A percentile compares a stretch with the other conserved stretches of the same genome.
phyloP scores from a whole-genome alignment of 805 yeast genomes.

The Metschnikowia orientalis region DNA sequence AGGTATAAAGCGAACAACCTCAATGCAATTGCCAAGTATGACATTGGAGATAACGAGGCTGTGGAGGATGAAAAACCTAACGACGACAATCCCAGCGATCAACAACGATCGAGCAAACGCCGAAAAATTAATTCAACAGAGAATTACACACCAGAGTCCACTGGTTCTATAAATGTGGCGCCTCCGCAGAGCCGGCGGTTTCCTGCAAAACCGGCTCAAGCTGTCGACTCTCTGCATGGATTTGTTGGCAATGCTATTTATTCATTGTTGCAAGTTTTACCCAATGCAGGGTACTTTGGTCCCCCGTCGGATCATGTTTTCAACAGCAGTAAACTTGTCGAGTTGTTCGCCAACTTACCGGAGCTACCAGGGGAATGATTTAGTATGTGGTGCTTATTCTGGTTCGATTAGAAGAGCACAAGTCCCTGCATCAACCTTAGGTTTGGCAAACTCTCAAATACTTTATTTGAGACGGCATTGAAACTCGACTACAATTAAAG shows the following conservation, averaged over 20 bases:
- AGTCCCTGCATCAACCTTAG: too few species aligned
- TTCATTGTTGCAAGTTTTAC: slow-evolving; percentile 53
- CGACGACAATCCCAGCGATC: slow-evolving; percentile 14
- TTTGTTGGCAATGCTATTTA: slow-evolving; percentile 32
- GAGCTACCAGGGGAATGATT: slow-evolving; percentile 20
- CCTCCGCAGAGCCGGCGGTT: background rate
- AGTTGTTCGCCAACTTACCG: slow-evolving; percentile 31
- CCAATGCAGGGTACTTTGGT: slow-evolving; percentile 55
- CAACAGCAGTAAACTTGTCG: slow-evolving; percentile 50
- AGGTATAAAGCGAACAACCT: slow-evolving; percentile 35
- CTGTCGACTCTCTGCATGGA: slow-evolving; percentile 16
- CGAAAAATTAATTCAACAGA: slow-evolving; percentile 4
- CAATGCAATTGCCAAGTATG: slow-evolving; percentile 36
- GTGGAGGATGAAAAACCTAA: slow-evolving; percentile 10
- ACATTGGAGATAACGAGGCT: slow-evolving; percentile 24
- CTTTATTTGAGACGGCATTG: too few species aligned
- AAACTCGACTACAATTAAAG: too few species aligned
- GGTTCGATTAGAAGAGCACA: too few species aligned
- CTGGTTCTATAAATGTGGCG: slow-evolving; percentile 2
- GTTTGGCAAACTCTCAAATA: too few species aligned
- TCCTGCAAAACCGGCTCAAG: slow-evolving; percentile 7
- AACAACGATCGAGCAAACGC: slow-evolving; percentile 8
- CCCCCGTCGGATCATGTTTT: slow-evolving; percentile 46
- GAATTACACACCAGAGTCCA: slow-evolving; percentile 9
- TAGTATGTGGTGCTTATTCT: too few species aligned